These are phyloP conservation scores for Monilinia aucupariae DNA, from an alignment of 2,329 filamentous ascomycete genomes.

Conservation along the genomic window DNA sequence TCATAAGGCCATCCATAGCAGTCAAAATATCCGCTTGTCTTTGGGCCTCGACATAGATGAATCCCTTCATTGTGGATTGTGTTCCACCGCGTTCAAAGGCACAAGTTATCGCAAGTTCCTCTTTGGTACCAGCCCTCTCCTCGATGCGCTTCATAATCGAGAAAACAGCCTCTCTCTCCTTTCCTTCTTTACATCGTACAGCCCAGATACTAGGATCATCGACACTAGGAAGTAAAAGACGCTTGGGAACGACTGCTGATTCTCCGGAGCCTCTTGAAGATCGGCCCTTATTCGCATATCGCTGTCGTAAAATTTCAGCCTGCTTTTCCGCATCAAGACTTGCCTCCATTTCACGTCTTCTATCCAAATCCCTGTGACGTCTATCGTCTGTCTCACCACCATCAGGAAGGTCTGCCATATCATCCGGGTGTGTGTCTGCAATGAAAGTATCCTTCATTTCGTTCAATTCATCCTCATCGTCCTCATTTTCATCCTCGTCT, in stretches of 20 bases:
- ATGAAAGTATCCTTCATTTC: conserved; percentile 75
- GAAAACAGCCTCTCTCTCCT: conserved; percentile 87
- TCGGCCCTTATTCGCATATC: conserved; percentile 78
- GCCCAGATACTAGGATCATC: conserved; percentile 96
- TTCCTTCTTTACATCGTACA: conserved; percentile 87
- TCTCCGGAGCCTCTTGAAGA: conserved; percentile 62
- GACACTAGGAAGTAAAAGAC: conserved; percentile 82
- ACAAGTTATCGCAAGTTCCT: conserved; percentile 77
- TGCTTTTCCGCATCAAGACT: conserved; percentile 92
- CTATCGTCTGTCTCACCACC: conserved; percentile 82
- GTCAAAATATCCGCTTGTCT: conserved; percentile 79
- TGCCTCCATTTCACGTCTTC: conserved; percentile 78
- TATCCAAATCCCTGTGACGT: conserved; percentile 88
- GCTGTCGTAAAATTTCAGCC: conserved; percentile 77
- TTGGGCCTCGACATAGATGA: conserved; percentile 90
- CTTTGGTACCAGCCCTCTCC: conserved; percentile 70
- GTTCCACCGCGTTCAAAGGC: conserved; percentile 84
- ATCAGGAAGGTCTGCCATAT: conserved; percentile 68
- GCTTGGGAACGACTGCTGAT: conserved; percentile 73
- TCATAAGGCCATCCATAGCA: conserved; percentile 76
- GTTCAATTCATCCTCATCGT: conserved; percentile 84
- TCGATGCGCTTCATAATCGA: conserved; percentile 84
- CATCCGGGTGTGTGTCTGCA: conserved; percentile 85
- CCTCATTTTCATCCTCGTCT: conserved; percentile 79
- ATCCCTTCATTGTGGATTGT: conserved; percentile 80